Evolutionary conservation across 1,284 basidiomycete species (phyloP).

Genomic region (Leccinum huronense): DNA sequence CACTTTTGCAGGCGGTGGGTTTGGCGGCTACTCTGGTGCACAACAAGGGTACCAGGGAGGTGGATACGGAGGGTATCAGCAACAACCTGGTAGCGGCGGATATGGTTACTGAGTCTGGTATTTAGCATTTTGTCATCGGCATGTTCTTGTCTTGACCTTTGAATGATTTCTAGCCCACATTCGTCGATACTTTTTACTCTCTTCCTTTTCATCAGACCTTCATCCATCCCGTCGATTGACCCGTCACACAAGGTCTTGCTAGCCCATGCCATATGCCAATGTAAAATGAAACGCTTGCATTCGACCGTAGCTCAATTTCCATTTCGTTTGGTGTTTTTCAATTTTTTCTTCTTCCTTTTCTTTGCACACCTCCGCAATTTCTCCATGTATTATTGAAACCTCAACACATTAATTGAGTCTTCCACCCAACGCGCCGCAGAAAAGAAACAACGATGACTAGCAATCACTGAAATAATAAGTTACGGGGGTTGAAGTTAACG

Average conservation of each 20-base stretch:
- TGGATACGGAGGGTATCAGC: constrained; percentile 28
- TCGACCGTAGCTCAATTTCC: constrained; percentile 4
- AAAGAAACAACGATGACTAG: background rate
- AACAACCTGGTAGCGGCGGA: constrained; percentile 16
- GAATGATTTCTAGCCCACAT: background rate
- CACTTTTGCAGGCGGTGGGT: constrained; percentile 12
- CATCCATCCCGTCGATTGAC: background rate
- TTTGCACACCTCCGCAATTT: background rate
- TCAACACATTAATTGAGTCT: background rate
- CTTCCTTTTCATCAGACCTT: constrained; percentile 6
- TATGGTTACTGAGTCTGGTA: constrained; percentile 27
- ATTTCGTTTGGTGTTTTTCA: background rate
- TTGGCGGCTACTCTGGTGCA: constrained; percentile 18
- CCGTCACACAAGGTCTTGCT: constrained; percentile 4
- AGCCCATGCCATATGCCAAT: constrained; percentile 16
- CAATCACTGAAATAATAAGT: background rate
- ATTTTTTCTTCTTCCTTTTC: background rate
- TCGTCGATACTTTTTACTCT: background rate
- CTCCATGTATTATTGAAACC: constrained; percentile 17
- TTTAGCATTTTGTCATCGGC: background rate
- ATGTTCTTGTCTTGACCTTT: constrained; percentile 9
- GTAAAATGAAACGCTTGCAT: constrained; percentile 19
- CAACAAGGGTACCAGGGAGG: constrained; percentile 31
- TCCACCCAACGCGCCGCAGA: background rate
- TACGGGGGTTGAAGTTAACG: background rate